phyloP scores from a whole-genome alignment of 768 basidiomycete species.

The Hygrocybe punicea region DNA sequence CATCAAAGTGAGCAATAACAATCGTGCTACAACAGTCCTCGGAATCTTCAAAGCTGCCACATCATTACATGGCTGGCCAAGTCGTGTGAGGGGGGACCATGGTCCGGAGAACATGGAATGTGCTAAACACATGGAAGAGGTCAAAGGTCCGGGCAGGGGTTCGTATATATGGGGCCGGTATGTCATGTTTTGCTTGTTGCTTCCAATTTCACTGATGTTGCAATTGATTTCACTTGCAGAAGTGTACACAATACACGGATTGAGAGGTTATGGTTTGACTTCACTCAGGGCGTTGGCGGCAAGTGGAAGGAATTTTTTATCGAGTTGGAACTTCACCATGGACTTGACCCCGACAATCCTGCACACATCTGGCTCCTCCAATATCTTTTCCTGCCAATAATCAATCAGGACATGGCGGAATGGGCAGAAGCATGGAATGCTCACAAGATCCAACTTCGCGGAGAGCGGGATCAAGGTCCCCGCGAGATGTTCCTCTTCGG shows the following conservation, averaged over 20 bases:
- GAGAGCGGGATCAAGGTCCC: conserved; percentile 20
- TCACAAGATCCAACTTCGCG: conserved; percentile 24
- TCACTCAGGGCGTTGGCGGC: conserved; percentile 31
- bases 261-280: conserved; percentile 40
- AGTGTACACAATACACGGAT: conserved; percentile 42
- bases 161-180: conserved; percentile 42
- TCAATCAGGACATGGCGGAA: conserved; percentile 29
- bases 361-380: conserved; percentile 43
- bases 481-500: conserved; percentile 32
- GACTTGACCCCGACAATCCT: conserved; percentile 22
- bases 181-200: background rate
- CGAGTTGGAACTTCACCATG: conserved; percentile 28
- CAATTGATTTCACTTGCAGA: conserved; percentile 14
- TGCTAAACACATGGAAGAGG: conserved; percentile 29
- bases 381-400: conserved; percentile 32
- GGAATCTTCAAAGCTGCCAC: conserved; percentile 27
- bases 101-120: conserved; percentile 35
- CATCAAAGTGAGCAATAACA: conserved; percentile 39
- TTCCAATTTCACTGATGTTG: too few species aligned
- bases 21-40: conserved; percentile 38
- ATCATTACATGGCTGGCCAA: conserved; percentile 23
- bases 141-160: conserved; percentile 18
- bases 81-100: conserved; percentile 32
- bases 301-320: conserved; percentile 42
- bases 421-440: conserved; percentile 39